phyloP scores from a whole-genome alignment of 371 early-diverging fungal genomes.

The Entomophthora muscae region DNA sequence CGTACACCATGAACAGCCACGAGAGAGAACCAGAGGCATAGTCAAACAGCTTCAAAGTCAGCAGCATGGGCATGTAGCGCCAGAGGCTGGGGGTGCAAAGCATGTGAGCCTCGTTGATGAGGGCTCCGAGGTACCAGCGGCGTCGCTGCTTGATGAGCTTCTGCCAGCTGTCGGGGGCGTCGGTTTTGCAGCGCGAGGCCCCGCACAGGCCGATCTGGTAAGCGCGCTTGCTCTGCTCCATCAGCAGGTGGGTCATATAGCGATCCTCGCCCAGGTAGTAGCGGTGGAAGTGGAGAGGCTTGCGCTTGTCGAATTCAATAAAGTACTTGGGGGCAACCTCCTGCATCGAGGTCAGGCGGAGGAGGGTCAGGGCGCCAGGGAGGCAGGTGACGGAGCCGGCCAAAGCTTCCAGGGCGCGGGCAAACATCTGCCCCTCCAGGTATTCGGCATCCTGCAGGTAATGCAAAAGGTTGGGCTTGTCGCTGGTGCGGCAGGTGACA shows the following conservation, averaged over 20 bases:
- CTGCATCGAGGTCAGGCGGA: background rate
- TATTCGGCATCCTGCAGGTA: background rate
- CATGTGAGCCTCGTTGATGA: background rate
- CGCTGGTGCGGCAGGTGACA: background rate
- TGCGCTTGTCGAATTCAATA: background rate
- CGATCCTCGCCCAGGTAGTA: slow-evolving; percentile 55
- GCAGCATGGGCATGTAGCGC: background rate
- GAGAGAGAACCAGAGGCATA: background rate
- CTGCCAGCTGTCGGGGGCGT: slow-evolving; percentile 85
- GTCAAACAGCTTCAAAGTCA: background rate
- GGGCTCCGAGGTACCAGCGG: slow-evolving; percentile 40
- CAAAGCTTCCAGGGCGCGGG: background rate
- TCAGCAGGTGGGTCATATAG: slow-evolving; percentile 81
- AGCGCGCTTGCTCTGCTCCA: slow-evolving; percentile 93
- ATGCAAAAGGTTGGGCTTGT: background rate
- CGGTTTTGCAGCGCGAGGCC: slow-evolving; percentile 85
- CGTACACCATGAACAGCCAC: background rate
- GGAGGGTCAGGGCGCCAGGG: background rate
- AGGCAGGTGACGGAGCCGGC: background rate
- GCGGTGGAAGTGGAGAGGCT: background rate
- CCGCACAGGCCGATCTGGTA: slow-evolving; percentile 89
- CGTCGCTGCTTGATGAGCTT: slow-evolving; percentile 91
- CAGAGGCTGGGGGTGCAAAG: background rate
- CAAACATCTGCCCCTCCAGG: background rate
- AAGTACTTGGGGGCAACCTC: background rate